phyloP scores from a whole-genome alignment of 2,329 filamentous ascomycete species.

The Aspergillus novofumigatus region DNA sequence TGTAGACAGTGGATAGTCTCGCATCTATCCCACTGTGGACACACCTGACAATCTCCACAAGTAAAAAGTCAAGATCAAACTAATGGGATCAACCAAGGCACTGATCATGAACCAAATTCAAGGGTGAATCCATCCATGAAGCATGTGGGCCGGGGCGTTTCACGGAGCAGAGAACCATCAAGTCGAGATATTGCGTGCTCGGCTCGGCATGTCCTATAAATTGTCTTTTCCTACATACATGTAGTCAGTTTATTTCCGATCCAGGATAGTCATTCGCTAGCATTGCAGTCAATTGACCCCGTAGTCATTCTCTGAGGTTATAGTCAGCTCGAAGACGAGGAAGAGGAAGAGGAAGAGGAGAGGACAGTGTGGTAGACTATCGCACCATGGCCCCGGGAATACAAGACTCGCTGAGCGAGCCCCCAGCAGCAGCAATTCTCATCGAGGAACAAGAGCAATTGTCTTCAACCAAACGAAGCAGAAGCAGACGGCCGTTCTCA shows the following conservation, averaged over 20 bases:
- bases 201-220: neutral
- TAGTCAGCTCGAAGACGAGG: neutral
- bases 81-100: neutral
- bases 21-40: neutral
- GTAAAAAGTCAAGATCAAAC: too few relatives aligned
- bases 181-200: neutral
- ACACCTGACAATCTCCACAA: too few relatives aligned
- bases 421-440: neutral
- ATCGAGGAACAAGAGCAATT: neutral
- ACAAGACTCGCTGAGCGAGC: neutral
- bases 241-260: neutral
- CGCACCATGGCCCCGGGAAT: neutral
- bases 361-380: neutral
- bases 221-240: neutral
- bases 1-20: neutral
- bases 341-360: neutral
- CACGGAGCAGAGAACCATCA: neutral
- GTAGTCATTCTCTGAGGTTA: neutral
- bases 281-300: neutral
- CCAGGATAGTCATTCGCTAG: neutral
- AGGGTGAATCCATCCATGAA: neutral
- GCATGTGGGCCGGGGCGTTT: neutral
- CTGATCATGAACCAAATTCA: neutral
- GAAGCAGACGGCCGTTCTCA: neutral
- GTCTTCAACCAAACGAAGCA: neutral